These are phyloP conservation scores for Colletotrichum sp. DNA, from an alignment of 2,329 filamentous ascomycete genomes.

Conservation along the genomic window DNA sequence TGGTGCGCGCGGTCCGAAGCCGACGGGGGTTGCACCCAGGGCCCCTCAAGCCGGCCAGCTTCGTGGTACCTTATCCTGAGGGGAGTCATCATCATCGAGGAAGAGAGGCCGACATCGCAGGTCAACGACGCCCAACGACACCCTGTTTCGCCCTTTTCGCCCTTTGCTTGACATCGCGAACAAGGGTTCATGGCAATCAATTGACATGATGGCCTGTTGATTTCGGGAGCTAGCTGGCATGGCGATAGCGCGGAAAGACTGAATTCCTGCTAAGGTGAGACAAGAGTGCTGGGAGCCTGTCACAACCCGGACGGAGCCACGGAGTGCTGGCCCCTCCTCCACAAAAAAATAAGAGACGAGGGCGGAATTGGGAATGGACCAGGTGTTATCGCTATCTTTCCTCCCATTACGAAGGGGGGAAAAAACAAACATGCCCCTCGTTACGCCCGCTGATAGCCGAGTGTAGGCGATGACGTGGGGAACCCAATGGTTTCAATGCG, in stretches of 20 bases:
- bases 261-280: background rate
- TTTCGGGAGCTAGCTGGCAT: background rate
- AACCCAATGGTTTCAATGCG: background rate
- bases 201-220: background rate
- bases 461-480: constrained; percentile 18
- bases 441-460: constrained; percentile 15
- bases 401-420: background rate
- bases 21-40: background rate
- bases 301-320: background rate
- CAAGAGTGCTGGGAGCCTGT: background rate
- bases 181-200: background rate
- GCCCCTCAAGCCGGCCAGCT: background rate
- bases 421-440: background rate
- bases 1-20: constrained; percentile 18
- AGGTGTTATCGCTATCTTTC: constrained; percentile 14
- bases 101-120: background rate
- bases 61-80: background rate
- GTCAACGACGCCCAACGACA: constrained; percentile 1
- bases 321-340: background rate
- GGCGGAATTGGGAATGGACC: constrained; percentile 1
- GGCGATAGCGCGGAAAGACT: background rate
- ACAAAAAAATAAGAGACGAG: background rate
- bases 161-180: background rate
- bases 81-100: background rate
- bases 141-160: background rate